Evolutionary conservation across 1,139 yeast species (phyloP), one percentile per base, ranked within the genome.

Genomic region (Suhomyces chickasaworum): DNA sequence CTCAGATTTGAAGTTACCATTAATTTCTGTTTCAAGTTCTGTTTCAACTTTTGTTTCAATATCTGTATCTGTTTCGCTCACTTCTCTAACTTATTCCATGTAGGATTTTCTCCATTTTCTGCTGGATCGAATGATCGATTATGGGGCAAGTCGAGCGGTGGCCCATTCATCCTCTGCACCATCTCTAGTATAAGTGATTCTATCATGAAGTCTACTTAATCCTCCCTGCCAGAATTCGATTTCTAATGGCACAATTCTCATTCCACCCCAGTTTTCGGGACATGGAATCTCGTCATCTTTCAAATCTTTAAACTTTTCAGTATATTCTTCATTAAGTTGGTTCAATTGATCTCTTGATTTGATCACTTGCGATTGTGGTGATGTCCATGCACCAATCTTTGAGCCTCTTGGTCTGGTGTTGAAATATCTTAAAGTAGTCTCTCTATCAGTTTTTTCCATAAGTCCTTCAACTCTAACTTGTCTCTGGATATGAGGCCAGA

Each of bases 211-310:
- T 64, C 99, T 80, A 60, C 89, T 86, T 49, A 81, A 77, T 52
- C 99, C 81, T 15, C 99, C 99, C 69, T 93, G 98, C 97, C 98
- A 93, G 62, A 93, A 93, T 68, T 93, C 99, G 56, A 93, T 80
- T 61, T 89, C 96, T 45, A 88, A 70, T 2, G 99, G 99, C 38
- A 86, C 83, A 25, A 93, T 77, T 59, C 96, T 77, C 45, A 93
- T 66, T 1, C 99, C 99, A 42, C 99, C 99, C 99, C 99, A 93
- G 63, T 75, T 83, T 27, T 88, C 90, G 16, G 99, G 99, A 57
- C 96, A 87, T 23, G 96, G 95, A 44, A 93, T 82, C 42, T 80
- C 81, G 13, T 82, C 84, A 49, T 76, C 81, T 9, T 57, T 55
- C 33, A 70, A 68, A 41, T 77, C 83, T 51, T 81, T 78, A 57